phyloP scores from a whole-genome alignment of 768 basidiomycete genomes.

The Hortiboletus flavorubellus region DNA sequence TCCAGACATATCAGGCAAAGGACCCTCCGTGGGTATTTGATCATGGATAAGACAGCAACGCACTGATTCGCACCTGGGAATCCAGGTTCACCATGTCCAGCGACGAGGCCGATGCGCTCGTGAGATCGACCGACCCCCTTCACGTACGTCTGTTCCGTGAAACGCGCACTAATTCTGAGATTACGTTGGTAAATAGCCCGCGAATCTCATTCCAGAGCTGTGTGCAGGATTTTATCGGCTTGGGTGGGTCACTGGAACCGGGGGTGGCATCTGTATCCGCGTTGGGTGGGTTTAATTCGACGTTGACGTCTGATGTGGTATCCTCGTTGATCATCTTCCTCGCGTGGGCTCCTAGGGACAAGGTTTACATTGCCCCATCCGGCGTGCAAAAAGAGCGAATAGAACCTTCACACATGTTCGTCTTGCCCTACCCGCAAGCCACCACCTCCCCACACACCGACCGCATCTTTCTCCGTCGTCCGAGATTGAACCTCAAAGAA shows the following conservation, averaged over 20 bases:
- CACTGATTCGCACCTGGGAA: too few relatives aligned
- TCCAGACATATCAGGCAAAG: too few relatives aligned
- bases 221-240: slow-evolving; percentile 82
- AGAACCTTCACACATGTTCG: slow-evolving; percentile 79
- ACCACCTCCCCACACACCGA: slow-evolving; percentile 57
- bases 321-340: background rate
- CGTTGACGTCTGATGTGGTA: background rate
- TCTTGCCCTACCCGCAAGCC: slow-evolving; percentile 72
- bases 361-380: slow-evolving; percentile 83
- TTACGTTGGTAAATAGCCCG: slow-evolving; percentile 50
- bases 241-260: slow-evolving; percentile 93
- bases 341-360: slow-evolving; percentile 44
- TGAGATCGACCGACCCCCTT: slow-evolving; percentile 56
- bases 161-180: background rate
- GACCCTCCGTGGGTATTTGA: too few relatives aligned
- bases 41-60: too few relatives aligned
- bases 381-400: slow-evolving; percentile 92
- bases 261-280: slow-evolving; percentile 76
- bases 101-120: slow-evolving; percentile 44
- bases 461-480: slow-evolving; percentile 75
- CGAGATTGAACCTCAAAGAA: slow-evolving; percentile 69
- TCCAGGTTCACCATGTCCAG: slow-evolving; percentile 15
- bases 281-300: slow-evolving; percentile 45
- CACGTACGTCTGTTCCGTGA: slow-evolving; percentile 43
- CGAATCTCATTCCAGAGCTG: slow-evolving; percentile 86